phyloP scores from a whole-genome alignment of 208 protist genomes.

The Borovskyia barvae region DNA sequence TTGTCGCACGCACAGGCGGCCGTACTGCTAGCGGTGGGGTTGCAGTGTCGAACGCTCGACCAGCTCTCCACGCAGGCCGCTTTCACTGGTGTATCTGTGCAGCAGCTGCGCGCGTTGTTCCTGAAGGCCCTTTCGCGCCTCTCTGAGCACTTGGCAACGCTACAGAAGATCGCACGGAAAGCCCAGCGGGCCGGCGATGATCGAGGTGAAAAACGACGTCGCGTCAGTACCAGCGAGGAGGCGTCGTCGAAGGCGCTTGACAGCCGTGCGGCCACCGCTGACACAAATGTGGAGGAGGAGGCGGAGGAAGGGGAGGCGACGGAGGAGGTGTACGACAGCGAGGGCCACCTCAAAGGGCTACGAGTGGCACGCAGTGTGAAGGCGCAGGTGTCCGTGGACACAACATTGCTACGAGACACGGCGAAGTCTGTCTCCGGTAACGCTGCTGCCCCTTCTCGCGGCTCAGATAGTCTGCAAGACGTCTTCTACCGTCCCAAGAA shows the following conservation, averaged over 20 bases:
- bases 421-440: constrained; percentile 42
- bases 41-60: constrained; percentile 89
- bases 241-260: too few relatives aligned
- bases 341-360: constrained; percentile 72
- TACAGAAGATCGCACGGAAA: constrained; percentile 45
- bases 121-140: constrained; percentile 83
- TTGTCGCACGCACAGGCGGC: constrained; percentile 90
- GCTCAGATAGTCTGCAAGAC: constrained; percentile 48
- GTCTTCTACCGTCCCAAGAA: constrained; percentile 78
- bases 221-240: too few relatives aligned
- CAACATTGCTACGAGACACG: constrained; percentile 72
- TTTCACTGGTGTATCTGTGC: constrained; percentile 59
- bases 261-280: constrained; percentile 3
- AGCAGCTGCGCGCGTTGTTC: constrained; percentile 87
- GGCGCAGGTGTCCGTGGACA: constrained; percentile 54
- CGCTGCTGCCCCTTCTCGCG: constrained; percentile 9
- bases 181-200: neutral
- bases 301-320: constrained; percentile 34
- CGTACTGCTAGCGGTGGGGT: constrained; percentile 93
- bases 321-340: constrained; percentile 60
- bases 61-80: constrained; percentile 49
- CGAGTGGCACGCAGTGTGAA: constrained; percentile 60
- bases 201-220: neutral
- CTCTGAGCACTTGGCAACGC: constrained; percentile 61
- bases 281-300: neutral